Percentiles rank a stretch among this genome's conserved stretches.
Conservation (phyloP, 164 flowering plant species). For the Aristolochia fimbriata region DNA sequence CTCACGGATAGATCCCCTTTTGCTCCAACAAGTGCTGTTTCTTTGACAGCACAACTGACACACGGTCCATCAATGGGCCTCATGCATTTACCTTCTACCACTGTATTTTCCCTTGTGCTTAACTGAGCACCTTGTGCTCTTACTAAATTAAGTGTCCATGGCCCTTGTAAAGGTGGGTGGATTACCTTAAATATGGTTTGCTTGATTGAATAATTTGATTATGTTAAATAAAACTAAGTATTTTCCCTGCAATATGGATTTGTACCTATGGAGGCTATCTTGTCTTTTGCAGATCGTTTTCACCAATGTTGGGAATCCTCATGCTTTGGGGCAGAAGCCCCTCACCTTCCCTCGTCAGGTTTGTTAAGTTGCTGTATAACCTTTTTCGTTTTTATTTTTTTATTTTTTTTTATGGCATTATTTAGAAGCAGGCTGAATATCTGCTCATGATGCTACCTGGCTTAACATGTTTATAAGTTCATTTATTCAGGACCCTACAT, state of each 20-base stretch:
- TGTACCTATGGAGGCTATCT: neutral
- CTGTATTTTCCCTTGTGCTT: too few relatives aligned
- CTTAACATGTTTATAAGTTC: neutral
- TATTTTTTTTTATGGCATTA: neutral
- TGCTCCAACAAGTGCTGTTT: neutral
- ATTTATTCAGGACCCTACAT: too few relatives aligned
- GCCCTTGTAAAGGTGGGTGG: too few relatives aligned
- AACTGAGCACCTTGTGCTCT: too few relatives aligned
- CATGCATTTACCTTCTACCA: too few relatives aligned
- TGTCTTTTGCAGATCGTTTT: constrained; percentile 63
- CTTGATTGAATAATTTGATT: too few relatives aligned
- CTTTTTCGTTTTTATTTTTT: too few relatives aligned
- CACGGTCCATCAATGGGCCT: too few relatives aligned
- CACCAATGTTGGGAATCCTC: constrained; percentile 98
- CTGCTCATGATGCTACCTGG: neutral
- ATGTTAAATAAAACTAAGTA: too few relatives aligned
- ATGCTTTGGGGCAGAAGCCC: constrained; percentile 97
- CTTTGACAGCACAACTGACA: too few relatives aligned
- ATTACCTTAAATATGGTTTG: too few relatives aligned
- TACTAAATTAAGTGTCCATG: too few relatives aligned
- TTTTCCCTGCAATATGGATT: neutral
- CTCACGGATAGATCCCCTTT: neutral
- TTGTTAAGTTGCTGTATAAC: constrained; percentile 1
- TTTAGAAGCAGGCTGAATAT: neutral
- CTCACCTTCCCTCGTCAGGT: constrained; percentile 96